A percentile compares a stretch with the other conserved stretches of the same genome.
These are phyloP conservation scores for Eurotiales sp. DNA, from an alignment of 2,329 filamentous ascomycete species.

Conservation along the genomic window DNA sequence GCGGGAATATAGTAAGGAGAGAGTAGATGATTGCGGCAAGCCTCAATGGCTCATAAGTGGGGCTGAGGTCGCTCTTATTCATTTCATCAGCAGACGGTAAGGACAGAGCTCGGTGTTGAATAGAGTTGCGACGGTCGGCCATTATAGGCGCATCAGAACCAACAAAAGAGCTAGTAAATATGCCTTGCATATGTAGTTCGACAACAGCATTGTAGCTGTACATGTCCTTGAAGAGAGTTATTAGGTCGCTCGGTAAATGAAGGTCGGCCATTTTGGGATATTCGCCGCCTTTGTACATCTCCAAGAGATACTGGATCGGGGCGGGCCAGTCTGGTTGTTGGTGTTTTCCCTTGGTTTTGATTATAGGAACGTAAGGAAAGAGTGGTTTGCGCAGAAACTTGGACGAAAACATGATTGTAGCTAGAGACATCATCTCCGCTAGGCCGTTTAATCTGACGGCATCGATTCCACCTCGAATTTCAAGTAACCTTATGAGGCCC, in stretches of 20 bases:
- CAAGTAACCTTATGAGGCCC: conserved; percentile 22
- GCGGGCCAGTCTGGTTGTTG: conserved; percentile 16
- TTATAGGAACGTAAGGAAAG: conserved; percentile 19
- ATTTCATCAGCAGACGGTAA: conserved; percentile 15
- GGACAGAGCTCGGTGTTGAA: conserved; percentile 23
- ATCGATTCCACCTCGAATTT: conserved; percentile 21
- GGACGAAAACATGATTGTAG: conserved; percentile 20
- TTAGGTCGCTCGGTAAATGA: conserved; percentile 17
- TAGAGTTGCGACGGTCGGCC: conserved; percentile 22
- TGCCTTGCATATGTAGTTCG: conserved; percentile 19
- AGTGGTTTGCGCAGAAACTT: conserved; percentile 20
- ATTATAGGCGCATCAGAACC: conserved; percentile 16
- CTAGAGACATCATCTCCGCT: conserved; percentile 22
- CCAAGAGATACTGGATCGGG: conserved; percentile 16
- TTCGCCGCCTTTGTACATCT: conserved; percentile 18
- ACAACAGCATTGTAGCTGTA: conserved; percentile 22
- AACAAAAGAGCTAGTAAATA: conserved; percentile 15
- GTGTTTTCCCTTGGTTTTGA: conserved; percentile 13
- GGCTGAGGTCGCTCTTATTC: conserved; percentile 6
- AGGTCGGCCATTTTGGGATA: conserved; percentile 18
- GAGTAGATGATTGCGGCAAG: conserved; percentile 22
- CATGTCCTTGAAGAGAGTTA: conserved; percentile 21
- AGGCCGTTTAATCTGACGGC: conserved; percentile 21
- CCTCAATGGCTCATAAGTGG: conserved; percentile 19
- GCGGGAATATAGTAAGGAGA: conserved; percentile 22